phyloP scores from a whole-genome alignment of 1,284 basidiomycete species.

The Ceratobasidium sp. region DNA sequence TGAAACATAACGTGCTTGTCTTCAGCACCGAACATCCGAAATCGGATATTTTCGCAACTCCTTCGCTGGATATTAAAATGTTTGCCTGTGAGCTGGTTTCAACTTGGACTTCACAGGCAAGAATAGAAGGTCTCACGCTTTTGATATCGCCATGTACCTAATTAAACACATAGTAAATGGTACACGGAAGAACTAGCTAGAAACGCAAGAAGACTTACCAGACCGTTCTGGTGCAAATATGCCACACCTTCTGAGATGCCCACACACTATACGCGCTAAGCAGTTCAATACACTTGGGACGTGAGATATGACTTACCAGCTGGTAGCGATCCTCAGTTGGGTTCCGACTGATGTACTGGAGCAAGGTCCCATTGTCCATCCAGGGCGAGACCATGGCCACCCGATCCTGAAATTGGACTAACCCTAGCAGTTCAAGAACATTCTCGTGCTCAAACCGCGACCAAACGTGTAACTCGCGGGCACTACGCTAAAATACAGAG shows the following conservation, averaged over 20 bases:
- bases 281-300: neutral
- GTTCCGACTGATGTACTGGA: neutral
- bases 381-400: conserved; percentile 22
- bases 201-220: neutral
- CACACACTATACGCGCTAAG: neutral
- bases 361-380: conserved; percentile 8
- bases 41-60: neutral
- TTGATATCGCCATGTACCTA: conserved; percentile 13
- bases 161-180: neutral
- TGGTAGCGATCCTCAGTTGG: neutral
- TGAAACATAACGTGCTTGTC: neutral
- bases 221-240: neutral
- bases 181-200: too few relatives aligned
- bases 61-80: neutral
- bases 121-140: neutral
- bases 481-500: neutral
- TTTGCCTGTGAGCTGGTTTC: neutral
- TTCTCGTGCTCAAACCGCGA: neutral
- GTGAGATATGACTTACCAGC: neutral
- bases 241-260: neutral
- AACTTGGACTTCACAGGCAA: neutral
- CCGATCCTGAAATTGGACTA: neutral
- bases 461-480: conserved; percentile 7
- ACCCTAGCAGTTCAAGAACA: neutral
- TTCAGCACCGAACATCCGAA: neutral